Base-by-base conservation (phyloP, 2,329 filamentous ascomycete species). In the Aspergillus arachidicola region DNA sequence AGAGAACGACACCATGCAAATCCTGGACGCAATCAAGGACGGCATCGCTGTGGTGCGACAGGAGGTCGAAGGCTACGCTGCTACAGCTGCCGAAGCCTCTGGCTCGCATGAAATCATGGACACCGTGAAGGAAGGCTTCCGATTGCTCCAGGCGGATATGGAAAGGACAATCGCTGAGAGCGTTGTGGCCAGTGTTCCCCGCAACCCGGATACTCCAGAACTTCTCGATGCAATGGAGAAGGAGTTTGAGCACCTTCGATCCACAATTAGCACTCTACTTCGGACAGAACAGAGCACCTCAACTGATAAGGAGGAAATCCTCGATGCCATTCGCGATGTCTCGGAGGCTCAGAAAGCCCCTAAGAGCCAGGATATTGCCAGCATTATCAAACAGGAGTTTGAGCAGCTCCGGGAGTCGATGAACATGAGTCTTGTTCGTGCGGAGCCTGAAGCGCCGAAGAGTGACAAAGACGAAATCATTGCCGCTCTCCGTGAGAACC, bases 1-100 rank as follows among this genome's bases (percentile, higher is more conserved):
- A 69, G 92, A 91, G 46, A 86, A 89, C 62, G 92, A 95, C 73
- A 94, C 93, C 0, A 93, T 97, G 75, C 92, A 97, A 75, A 89
- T 96, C 14, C 83, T 97, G 5, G 92, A 95, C 75, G 91, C 93
- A 0, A 89, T 96, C 50, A 94, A 93, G 69, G 92, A 96, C 73
- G 93, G 93, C 0, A 84, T 97, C 16, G 93, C 96, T 69, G 89
- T 87, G 68, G 85, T 98, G 7, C 89, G 93, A 12, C 80, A 83
- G 14, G 91, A 96, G 63, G 91, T 98, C 60, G 92, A 97, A 73
- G 83, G 82, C 50, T 96, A 96, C 68, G 88, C 95, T 62, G 89
- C 94, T 70, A 88, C 88, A 54, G 87, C 89, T 9, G 84, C 87
- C 19, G 91, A 91, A 64, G 84, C 87, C 1, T 85, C 88, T 1